These are phyloP conservation scores for Noccaea bulbosa DNA, from an alignment of 345 rosid species.

Conservation along the genomic window DNA sequence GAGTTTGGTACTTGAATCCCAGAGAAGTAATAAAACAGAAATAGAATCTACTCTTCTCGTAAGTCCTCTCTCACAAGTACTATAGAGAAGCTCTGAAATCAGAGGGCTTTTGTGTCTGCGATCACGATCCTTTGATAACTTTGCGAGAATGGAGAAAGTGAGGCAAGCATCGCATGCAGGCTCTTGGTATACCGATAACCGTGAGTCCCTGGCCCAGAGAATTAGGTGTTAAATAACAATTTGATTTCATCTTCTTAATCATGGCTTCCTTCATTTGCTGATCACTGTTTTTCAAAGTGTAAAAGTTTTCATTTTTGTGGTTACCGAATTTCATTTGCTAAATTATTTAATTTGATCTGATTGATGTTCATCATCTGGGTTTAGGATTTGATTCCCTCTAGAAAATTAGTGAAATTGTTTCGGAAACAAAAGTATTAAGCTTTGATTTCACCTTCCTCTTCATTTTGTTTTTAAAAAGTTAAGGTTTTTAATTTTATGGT, in stretches of 20 bases:
- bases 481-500: constrained; percentile 1
- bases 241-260: not conserved
- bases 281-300: constrained; percentile 13
- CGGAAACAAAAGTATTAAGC: constrained; percentile 11
- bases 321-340: not conserved
- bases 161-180: constrained; percentile 80
- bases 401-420: not conserved
- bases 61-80: constrained; percentile 17
- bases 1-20: not conserved
- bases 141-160: constrained; percentile 49
- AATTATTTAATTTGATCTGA: not conserved
- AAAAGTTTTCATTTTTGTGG: not conserved
- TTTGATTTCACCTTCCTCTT: not conserved
- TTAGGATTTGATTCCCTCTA: not conserved
- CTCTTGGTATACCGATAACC: constrained; percentile 79
- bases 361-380: constrained; percentile 10
- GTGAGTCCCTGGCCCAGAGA: constrained; percentile 47
- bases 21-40: not conserved
- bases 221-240: not conserved
- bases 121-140: constrained; percentile 24
- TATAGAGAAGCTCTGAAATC: constrained; percentile 51
- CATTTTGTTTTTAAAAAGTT: not conserved
- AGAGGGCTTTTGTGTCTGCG: constrained; percentile 4
- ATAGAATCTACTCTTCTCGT: constrained; percentile 1
- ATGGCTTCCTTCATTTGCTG: not conserved